Conservation (phyloP, 1,284 basidiomycete genomes). For the Naganishia sp. region DNA sequence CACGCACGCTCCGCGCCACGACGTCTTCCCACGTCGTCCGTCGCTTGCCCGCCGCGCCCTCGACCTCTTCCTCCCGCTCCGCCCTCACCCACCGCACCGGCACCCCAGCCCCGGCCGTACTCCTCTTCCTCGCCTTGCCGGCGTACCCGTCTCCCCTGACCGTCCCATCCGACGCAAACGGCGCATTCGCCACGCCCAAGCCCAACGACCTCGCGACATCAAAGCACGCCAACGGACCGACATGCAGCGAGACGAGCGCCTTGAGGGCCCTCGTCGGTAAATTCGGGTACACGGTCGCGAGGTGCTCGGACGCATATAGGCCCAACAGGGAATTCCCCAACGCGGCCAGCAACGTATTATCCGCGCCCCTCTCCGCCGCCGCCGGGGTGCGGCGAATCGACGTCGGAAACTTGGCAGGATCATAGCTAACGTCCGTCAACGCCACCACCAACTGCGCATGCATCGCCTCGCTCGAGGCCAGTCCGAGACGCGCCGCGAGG, state of each 20-base stretch:
- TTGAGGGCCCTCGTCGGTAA: constrained; percentile 88
- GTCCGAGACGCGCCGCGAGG: constrained; percentile 44
- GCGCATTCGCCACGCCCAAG: constrained; percentile 41
- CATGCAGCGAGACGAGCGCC: constrained; percentile 84
- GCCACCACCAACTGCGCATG: constrained; percentile 45
- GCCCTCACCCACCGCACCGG: constrained; percentile 21
- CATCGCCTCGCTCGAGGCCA: constrained; percentile 37
- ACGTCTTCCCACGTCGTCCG: constrained; percentile 47
- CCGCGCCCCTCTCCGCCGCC: constrained; percentile 55
- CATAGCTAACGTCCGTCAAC: constrained; percentile 75
- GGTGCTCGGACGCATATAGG: constrained; percentile 82
- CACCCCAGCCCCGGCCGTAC: constrained; percentile 65
- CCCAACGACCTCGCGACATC: constrained; percentile 78
- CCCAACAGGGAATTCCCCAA: constrained; percentile 90
- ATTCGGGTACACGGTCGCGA: constrained; percentile 82
- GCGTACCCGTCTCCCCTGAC: constrained; percentile 57
- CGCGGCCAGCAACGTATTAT: constrained; percentile 78
- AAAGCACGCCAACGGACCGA: constrained; percentile 79
- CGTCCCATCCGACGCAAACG: constrained; percentile 33
- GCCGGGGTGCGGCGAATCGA: constrained; percentile 47
- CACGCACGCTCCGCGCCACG: constrained; percentile 54
- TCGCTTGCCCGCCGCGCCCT: constrained; percentile 11
- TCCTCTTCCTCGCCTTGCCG: constrained; percentile 61
- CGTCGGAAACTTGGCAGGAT: constrained; percentile 43
- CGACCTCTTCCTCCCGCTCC: constrained; percentile 22